Conservation (phyloP, 306 rosid genomes). For the Inga leiocalycina region DNA sequence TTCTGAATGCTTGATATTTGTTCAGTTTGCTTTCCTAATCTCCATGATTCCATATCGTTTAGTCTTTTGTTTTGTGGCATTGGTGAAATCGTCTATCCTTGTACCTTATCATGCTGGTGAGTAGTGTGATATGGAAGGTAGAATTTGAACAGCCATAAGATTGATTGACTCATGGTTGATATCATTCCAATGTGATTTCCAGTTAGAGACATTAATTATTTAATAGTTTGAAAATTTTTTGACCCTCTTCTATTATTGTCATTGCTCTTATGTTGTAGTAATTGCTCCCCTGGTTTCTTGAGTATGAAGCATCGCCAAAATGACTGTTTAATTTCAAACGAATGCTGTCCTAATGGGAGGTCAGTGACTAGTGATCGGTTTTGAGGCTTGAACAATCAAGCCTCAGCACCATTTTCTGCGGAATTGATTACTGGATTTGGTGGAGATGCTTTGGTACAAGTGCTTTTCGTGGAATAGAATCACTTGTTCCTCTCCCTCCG, state of each 20-base stretch:
- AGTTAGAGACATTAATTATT: background rate
- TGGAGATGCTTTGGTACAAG: conserved; percentile 46
- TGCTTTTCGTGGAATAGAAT: conserved; percentile 47
- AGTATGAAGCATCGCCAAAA: background rate
- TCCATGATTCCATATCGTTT: no score
- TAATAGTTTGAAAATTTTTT: background rate
- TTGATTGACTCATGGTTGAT: conserved; percentile 1
- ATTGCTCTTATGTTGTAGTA: no score
- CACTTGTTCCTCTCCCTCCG: conserved; percentile 33
- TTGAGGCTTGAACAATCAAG: conserved; percentile 9
- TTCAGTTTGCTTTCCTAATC: no score
- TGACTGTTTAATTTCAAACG: background rate
- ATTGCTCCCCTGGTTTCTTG: no score
- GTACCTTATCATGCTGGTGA: background rate
- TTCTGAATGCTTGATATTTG: no score
- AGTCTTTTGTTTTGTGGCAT: no score
- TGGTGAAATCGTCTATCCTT: no score
- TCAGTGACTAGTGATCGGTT: background rate
- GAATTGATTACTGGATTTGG: background rate
- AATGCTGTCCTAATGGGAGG: conserved; percentile 1
- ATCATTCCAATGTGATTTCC: background rate
- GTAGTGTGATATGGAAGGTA: background rate
- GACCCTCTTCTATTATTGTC: no score
- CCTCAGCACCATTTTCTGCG: background rate
- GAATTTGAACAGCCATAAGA: background rate